A percentile compares a stretch with the other conserved stretches of the same genome.
Conservation (phyloP, 1,139 yeast species). For the Wickerhamiella pararugosa region DNA sequence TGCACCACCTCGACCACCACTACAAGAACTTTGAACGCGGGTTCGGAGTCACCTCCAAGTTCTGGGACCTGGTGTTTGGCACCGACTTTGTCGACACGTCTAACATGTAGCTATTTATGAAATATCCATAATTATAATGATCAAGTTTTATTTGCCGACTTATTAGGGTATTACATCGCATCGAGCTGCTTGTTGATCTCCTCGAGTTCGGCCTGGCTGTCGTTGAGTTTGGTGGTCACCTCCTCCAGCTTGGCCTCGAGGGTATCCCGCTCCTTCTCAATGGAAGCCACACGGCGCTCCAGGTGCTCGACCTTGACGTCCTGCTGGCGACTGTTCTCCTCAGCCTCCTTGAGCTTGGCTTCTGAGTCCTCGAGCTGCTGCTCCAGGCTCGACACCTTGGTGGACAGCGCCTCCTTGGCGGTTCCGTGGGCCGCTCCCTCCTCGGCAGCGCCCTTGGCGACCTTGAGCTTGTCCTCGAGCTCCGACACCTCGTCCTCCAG, state of each 20-base stretch:
- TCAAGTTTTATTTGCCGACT: too few relatives aligned
- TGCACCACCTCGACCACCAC: conserved; percentile 90
- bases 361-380: conserved; percentile 90
- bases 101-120: background rate
- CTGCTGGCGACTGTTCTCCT: conserved; percentile 86
- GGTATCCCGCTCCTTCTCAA: conserved; percentile 85
- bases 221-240: conserved; percentile 60
- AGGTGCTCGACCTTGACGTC: conserved; percentile 95
- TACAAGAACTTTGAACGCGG: conserved; percentile 94
- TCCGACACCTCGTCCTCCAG: conserved; percentile 87
- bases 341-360: conserved; percentile 80
- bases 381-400: conserved; percentile 85
- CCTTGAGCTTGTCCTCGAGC: conserved; percentile 64
- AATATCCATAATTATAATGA: background rate
- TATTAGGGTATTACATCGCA: conserved; percentile 39
- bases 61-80: conserved; percentile 87
- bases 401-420: conserved; percentile 77
- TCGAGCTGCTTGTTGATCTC: conserved; percentile 92
- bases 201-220: conserved; percentile 81
- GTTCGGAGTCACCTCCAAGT: conserved; percentile 83
- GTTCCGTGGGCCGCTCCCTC: conserved; percentile 84
- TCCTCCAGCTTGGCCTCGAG: conserved; percentile 90
- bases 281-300: conserved; percentile 85
- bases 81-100: conserved; percentile 35
- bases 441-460: conserved; percentile 79